Evolutionary conservation across 768 basidiomycete species (phyloP), one percentile per base, ranked within the genome.

Genomic region (Mycena metata): DNA sequence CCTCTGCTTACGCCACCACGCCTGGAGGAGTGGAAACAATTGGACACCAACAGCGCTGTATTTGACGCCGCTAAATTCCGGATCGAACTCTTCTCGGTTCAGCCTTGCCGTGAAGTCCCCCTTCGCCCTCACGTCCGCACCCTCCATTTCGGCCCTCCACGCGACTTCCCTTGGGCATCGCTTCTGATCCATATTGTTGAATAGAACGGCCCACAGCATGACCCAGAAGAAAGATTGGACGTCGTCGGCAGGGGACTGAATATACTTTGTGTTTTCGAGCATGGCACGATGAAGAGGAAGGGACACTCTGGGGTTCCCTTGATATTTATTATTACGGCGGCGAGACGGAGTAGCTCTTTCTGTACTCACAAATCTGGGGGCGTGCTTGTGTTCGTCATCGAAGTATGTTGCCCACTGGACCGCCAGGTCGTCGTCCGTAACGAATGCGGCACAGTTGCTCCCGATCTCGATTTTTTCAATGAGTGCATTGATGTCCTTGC

Each of bases 281-380:
- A 60, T 60, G 26, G 69, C 43, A 6, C 19, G 0, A 5, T 51
- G 60, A 17, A 73, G 43, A 3, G 15, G 19, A 5, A 47, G 21
- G 6, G 72, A 73, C 72, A 73, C 36, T 71, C 64, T 2, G 19
- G 35, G 11, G 72, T 69, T 1, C 70, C 64, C 70, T 73, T n/a
- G n/a, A n/a, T n/a, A n/a, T n/a, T n/a, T n/a, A n/a, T n/a, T n/a
- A n/a, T n/a, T n/a, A n/a, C n/a, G n/a, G n/a, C n/a, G n/a, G n/a
- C n/a, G n/a, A n/a, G n/a, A n/a, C n/a, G n/a, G n/a, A n/a, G n/a
- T n/a, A n/a, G n/a, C n/a, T n/a, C n/a, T n/a, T n/a, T n/a, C n/a
- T n/a, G n/a, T n/a, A n/a, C n/a, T n/a, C n/a, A n/a, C n/a, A n/a
- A n/a, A n/a, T n/a, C n/a, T n/a, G n/a, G n/a, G n/a, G n/a, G n/a